Evolutionary conservation across 2,329 filamentous ascomycete genomes (phyloP).

Genomic region (Graphilbum sp.): DNA sequence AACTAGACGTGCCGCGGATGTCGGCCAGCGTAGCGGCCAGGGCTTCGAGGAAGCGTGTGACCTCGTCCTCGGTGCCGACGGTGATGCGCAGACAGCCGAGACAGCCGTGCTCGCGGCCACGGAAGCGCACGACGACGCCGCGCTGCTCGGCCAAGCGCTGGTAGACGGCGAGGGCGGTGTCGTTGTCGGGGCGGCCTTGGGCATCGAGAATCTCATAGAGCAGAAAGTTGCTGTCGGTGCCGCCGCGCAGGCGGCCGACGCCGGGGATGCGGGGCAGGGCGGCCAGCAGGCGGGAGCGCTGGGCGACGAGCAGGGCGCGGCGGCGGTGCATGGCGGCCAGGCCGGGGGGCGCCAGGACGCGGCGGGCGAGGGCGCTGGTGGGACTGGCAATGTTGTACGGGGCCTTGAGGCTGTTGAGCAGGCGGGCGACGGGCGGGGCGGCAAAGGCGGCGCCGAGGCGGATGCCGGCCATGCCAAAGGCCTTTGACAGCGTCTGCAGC

Average conservation of each 20-base stretch:
- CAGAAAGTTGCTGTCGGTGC: slow-evolving; percentile 72
- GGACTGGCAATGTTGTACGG: slow-evolving; percentile 91
- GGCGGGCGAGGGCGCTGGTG: slow-evolving; percentile 63
- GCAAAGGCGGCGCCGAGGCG: slow-evolving; percentile 77
- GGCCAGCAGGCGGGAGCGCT: slow-evolving; percentile 58
- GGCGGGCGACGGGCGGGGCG: slow-evolving; percentile 51
- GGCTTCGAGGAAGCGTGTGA: slow-evolving; percentile 59
- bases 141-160: slow-evolving; percentile 67
- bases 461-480: slow-evolving; percentile 89
- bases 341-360: slow-evolving; percentile 52
- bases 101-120: slow-evolving; percentile 85
- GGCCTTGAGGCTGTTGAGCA: slow-evolving; percentile 87
- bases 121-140: slow-evolving; percentile 84
- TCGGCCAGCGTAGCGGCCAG: slow-evolving; percentile 35
- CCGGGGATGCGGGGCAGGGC: slow-evolving; percentile 63
- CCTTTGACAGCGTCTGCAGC: slow-evolving; percentile 97
- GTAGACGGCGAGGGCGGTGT: slow-evolving; percentile 63
- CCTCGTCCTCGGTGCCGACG: slow-evolving; percentile 77
- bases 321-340: slow-evolving; percentile 58
- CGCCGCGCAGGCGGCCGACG: slow-evolving; percentile 67
- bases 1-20: slow-evolving; percentile 23
- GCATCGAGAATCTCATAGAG: slow-evolving; percentile 73
- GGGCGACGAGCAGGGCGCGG: slow-evolving; percentile 50
- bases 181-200: slow-evolving; percentile 61
- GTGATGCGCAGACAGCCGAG: slow-evolving; percentile 80